phyloP scores from a whole-genome alignment of 1,139 yeast species.

The Pichia kudriavzevii region DNA sequence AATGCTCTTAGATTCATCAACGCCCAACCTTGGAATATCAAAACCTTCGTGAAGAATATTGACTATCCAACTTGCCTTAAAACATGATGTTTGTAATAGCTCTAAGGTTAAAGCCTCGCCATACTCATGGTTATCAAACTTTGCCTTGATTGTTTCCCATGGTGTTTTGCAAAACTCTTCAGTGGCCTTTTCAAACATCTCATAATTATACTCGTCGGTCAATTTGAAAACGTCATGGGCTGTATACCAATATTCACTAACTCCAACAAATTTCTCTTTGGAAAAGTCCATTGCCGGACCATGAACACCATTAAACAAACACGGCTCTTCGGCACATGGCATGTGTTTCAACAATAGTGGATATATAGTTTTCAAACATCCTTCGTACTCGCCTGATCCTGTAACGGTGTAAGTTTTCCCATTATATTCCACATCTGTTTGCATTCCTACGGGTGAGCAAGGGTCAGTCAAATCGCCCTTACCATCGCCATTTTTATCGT shows the following conservation, averaged over 20 bases:
- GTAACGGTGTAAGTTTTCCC: constrained; percentile 41
- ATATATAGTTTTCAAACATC: constrained; percentile 58
- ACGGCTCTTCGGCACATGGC: constrained; percentile 70
- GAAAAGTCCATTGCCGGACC: constrained; percentile 66
- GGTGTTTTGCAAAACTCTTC: constrained; percentile 58
- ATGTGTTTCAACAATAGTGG: constrained; percentile 62
- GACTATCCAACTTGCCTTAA: constrained; percentile 77
- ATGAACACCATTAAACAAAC: constrained; percentile 75
- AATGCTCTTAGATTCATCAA: constrained; percentile 33
- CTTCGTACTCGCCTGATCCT: constrained; percentile 65
- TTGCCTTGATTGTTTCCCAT: constrained; percentile 47
- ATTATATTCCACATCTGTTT: constrained; percentile 37
- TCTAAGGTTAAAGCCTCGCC: constrained; percentile 40
- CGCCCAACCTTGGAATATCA: constrained; percentile 56
- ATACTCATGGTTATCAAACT: constrained; percentile 45
- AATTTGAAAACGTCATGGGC: constrained; percentile 73
- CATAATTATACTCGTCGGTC: constrained; percentile 69
- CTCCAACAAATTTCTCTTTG: constrained; percentile 68
- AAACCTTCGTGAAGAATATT: constrained; percentile 75
- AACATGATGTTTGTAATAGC: constrained; percentile 59
- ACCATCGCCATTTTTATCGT: constrained; percentile 32
- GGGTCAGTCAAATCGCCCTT: constrained; percentile 47
- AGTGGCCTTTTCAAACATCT: constrained; percentile 50
- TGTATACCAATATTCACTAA: constrained; percentile 81
- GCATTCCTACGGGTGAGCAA: constrained; percentile 58